Base-by-base conservation (phyloP, 768 basidiomycete genomes). In the Serendipita sp. region DNA sequence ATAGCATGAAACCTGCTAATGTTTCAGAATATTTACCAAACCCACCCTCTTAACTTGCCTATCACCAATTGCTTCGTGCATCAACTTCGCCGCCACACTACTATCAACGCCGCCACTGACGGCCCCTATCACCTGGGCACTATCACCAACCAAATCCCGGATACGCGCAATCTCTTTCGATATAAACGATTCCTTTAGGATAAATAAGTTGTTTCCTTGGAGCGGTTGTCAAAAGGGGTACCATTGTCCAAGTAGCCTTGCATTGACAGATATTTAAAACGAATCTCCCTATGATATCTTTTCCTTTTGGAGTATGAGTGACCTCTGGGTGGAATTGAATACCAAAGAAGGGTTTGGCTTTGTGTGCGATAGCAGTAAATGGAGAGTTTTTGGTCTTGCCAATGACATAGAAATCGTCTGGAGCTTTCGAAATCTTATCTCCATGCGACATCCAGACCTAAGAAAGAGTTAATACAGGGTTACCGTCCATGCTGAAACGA, bases 391-490 rank as follows among this genome's bases (percentile, higher is more conserved):
- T 75, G 0, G 96, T 99, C 54, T 81, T 80, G 4, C 92, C 95
- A 69, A 98, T 90, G 68, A 88, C 82, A 71, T 89, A 85, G 76
- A 96, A 99, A 70, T 86, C 78, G 0, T 84, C 75, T 15, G 95
- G 96, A 1, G 88, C 81, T 58, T 79, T 82, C 32, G 85, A 87
- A 38, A 98, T 81, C 68, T 95, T 91, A 75, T 98, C 96, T 10
- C 94, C 93, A 72, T 99, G 96, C 16, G 95, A 97, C 96, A 98
- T 98, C 96, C 96, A 98, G 60, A 98, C 95, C 95, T 98, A 67
- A 23, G 3, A 32, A 32, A 63, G 38, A 30, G 11, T 54, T 64
- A 34, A 64, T 64, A 64, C 66, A 35, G 30, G 11, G 15, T 63
- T 13, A 44, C 67, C 71, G 64, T 3, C 66, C 18, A 36, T 34